phyloP scores from a whole-genome alignment of 2,329 filamentous ascomycete genomes.

The Fusarium dimerum region DNA sequence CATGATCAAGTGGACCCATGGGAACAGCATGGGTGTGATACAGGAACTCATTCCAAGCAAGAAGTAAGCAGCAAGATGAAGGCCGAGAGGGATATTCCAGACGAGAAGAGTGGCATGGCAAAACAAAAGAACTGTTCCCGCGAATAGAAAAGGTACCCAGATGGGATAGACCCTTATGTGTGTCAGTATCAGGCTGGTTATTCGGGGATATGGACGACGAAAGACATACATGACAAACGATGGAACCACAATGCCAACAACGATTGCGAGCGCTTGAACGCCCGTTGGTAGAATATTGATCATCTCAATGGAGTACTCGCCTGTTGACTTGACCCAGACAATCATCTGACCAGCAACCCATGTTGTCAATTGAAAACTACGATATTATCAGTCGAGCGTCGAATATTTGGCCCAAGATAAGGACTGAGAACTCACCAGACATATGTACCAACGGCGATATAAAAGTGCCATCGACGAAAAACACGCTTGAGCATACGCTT shows the following conservation, averaged over 20 bases:
- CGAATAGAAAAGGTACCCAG: constrained; percentile 30
- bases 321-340: constrained; percentile 25
- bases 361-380: constrained; percentile 21
- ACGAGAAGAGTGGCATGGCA: constrained; percentile 20
- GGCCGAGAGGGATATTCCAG: constrained; percentile 24
- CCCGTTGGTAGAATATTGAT: constrained; percentile 30
- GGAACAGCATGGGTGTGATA: constrained; percentile 27
- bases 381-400: not conserved
- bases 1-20: constrained; percentile 25
- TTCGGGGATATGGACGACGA: not conserved
- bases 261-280: constrained; percentile 29
- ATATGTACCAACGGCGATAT: constrained; percentile 25
- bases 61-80: constrained; percentile 21
- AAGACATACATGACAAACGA: constrained; percentile 14
- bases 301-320: constrained; percentile 19
- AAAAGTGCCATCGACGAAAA: constrained; percentile 30
- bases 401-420: no score
- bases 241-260: constrained; percentile 26
- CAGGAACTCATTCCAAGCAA: constrained; percentile 23
- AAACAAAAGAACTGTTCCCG: constrained; percentile 23
- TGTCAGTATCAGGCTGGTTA: no score
- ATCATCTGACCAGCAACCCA: constrained; percentile 29
- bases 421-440: constrained; percentile 12
- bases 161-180: constrained; percentile 15
- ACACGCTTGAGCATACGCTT: constrained; percentile 29